Percentiles rank a stretch among this genome's conserved stretches.
Conservation (phyloP, 441 rosid species). For the Populus hybrid region DNA sequence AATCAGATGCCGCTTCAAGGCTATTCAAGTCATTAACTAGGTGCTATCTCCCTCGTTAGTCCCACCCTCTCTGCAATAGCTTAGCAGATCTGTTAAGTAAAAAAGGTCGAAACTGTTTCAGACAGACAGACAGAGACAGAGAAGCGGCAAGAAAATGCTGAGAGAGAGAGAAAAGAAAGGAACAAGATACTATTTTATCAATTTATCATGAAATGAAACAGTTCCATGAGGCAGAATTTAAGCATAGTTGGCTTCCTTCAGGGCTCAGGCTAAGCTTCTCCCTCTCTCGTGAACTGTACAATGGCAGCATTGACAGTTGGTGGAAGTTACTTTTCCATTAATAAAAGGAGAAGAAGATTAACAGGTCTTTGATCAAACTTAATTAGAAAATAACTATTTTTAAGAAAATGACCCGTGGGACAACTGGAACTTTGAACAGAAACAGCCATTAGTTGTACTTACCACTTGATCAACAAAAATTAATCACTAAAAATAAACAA, state of each 20-base stretch:
- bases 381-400: conserved; percentile 16
- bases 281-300: conserved; percentile 19
- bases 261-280: conserved; percentile 1
- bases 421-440: conserved; percentile 18
- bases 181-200: not conserved
- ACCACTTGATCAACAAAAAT: not conserved
- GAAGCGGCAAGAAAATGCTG: conserved; percentile 16
- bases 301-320: conserved; percentile 24
- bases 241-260: conserved; percentile 13
- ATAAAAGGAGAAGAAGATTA: not conserved
- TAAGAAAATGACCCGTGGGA: conserved; percentile 23
- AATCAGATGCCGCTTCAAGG: conserved; percentile 21
- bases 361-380: not conserved
- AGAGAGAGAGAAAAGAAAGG: not conserved
- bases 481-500: not conserved
- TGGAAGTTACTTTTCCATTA: conserved; percentile 34
- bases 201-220: conserved; percentile 8
- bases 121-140: conserved; percentile 13
- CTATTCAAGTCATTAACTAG: conserved; percentile 23
- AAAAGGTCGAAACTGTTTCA: conserved; percentile 21
- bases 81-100: conserved; percentile 19
- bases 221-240: not conserved
- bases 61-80: conserved; percentile 13
- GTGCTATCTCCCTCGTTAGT: conserved; percentile 1
- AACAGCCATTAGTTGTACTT: not conserved